Percentiles rank a stretch among this genome's conserved stretches.
Evolutionary conservation across 352 stramenopile species (phyloP).

Genomic region (Saprolegnia parasitica): DNA sequence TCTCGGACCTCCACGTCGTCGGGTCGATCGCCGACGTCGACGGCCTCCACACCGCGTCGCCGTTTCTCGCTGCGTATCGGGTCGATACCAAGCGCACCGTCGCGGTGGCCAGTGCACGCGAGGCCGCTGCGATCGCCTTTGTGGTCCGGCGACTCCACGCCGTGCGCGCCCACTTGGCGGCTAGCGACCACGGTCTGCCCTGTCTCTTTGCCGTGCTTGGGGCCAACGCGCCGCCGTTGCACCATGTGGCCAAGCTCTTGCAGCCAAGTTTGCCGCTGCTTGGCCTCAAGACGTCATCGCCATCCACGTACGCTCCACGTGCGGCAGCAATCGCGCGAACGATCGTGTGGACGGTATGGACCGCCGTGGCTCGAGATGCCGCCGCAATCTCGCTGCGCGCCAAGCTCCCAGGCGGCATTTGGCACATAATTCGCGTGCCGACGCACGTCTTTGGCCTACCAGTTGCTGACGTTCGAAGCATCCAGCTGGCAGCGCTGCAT

Average conservation of each 20-base stretch:
- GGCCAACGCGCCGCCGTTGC: background rate
- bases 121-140: background rate
- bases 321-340: background rate
- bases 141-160: background rate
- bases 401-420: background rate
- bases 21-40: background rate
- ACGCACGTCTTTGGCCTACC: slow-evolving; percentile 9
- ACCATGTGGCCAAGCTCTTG: background rate
- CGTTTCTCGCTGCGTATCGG: background rate
- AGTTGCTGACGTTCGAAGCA: slow-evolving; percentile 3
- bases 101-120: background rate
- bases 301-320: background rate
- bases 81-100: background rate
- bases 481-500: background rate
- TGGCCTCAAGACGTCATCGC: background rate
- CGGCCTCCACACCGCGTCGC: background rate
- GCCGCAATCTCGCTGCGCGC: background rate
- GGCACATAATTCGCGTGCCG: background rate
- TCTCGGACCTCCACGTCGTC: background rate
- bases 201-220: background rate
- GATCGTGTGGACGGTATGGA: background rate
- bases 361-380: background rate
- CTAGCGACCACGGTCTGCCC: background rate
- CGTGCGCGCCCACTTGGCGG: background rate
- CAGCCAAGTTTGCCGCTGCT: background rate